phyloP scores from a whole-genome alignment of 192 early-diverging fungal genomes.

The Mortierella alpina region DNA sequence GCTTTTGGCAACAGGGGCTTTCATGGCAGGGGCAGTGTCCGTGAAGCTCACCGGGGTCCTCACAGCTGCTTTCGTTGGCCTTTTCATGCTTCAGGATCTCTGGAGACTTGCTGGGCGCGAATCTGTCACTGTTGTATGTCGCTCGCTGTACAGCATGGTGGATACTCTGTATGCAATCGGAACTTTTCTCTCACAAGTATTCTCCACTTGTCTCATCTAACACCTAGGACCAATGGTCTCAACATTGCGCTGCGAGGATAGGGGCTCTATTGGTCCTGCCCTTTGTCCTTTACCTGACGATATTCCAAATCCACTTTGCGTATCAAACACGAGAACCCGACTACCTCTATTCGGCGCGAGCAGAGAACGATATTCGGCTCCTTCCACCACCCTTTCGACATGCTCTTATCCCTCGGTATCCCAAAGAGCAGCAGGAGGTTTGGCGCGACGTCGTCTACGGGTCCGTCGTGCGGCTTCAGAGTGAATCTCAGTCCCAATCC shows the following conservation, averaged over 20 bases:
- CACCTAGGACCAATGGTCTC: constrained; percentile 51
- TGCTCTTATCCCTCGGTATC: background rate
- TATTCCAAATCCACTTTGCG: constrained; percentile 88
- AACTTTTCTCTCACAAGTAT: no score
- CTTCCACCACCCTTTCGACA: constrained; percentile 6
- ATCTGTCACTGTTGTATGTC: constrained; percentile 14
- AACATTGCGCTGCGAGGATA: constrained; percentile 81
- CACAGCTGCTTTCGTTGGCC: constrained; percentile 75
- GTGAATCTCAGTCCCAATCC: constrained; percentile 48
- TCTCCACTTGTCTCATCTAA: constrained; percentile 55
- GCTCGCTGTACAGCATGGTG: constrained; percentile 54
- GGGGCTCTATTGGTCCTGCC: constrained; percentile 82
- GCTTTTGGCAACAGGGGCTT: constrained; percentile 80
- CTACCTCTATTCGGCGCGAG: constrained; percentile 55
- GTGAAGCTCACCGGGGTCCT: constrained; percentile 91
- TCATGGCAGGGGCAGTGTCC: constrained; percentile 71
- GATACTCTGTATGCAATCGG: background rate
- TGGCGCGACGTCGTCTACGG: constrained; percentile 61
- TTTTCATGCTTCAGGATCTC: constrained; percentile 78
- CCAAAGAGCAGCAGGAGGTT: constrained; percentile 1
- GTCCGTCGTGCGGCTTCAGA: constrained; percentile 66
- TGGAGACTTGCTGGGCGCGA: constrained; percentile 77
- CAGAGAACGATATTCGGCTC: constrained; percentile 45
- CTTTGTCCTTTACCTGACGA: constrained; percentile 73
- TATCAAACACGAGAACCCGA: constrained; percentile 67